phyloP scores from a whole-genome alignment of 148 eudicot species.

The Silene uniflora region DNA sequence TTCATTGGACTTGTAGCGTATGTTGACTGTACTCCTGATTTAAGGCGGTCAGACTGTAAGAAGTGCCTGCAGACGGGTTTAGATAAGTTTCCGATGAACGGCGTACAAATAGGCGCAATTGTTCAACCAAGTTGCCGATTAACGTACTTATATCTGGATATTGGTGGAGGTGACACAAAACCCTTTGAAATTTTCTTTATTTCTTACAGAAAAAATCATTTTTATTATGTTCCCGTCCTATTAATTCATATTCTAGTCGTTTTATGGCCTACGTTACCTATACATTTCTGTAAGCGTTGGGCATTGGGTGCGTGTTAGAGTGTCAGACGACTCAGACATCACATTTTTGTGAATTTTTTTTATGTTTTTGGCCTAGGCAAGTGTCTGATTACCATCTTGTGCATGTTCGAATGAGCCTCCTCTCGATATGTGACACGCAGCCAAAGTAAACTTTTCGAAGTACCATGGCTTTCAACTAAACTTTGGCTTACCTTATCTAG shows the following conservation, averaged over 20 bases:
- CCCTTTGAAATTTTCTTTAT: no score
- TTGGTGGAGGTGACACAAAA: constrained; percentile 23
- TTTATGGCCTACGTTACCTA: no score
- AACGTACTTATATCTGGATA: constrained; percentile 5
- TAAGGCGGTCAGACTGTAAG: constrained; percentile 18
- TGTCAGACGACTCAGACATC: no score
- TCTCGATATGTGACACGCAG: neutral
- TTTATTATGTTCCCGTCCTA: no score
- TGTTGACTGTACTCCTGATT: constrained; percentile 30
- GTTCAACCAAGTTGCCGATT: constrained; percentile 27
- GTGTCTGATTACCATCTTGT: neutral
- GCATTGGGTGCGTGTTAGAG: no score
- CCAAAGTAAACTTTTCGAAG: neutral
- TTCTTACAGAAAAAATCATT: no score
- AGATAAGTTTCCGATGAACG: constrained; percentile 13
- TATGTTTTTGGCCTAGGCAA: no score
- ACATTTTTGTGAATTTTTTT: no score
- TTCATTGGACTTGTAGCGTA: neutral
- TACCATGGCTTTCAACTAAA: no score
- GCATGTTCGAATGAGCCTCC: neutral
- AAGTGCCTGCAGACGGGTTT: constrained; percentile 24
- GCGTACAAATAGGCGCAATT: constrained; percentile 17
- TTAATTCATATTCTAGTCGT: no score
- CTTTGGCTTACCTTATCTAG: no score
- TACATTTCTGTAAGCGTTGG: no score